Conservation (phyloP, 2,329 filamentous ascomycete genomes). For the Grosmannia serpens region DNA sequence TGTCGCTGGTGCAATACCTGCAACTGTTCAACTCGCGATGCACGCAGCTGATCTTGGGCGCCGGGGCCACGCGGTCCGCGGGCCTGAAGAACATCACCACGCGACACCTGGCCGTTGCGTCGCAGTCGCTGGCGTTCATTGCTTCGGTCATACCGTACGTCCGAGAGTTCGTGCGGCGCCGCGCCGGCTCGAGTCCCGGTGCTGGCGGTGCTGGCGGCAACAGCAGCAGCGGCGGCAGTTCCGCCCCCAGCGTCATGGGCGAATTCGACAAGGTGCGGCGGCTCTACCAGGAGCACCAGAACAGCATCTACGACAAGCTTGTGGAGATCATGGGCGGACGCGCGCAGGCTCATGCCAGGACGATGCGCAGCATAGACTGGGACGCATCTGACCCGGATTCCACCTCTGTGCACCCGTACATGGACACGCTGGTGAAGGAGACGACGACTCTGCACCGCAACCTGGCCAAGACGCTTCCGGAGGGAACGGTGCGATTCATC, state of each 20-base stretch:
- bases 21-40: constrained; percentile 92
- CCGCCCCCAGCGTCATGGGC: constrained; percentile 48
- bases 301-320: constrained; percentile 82
- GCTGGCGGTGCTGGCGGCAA: background rate
- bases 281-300: constrained; percentile 78
- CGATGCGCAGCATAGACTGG: constrained; percentile 67
- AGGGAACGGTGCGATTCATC: constrained; percentile 66
- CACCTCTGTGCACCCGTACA: constrained; percentile 52
- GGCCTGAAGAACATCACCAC: constrained; percentile 95
- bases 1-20: constrained; percentile 71
- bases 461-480: constrained; percentile 68
- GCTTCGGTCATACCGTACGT: constrained; percentile 81
- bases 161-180: constrained; percentile 79
- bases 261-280: constrained; percentile 85
- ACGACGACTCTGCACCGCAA: constrained; percentile 77
- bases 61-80: constrained; percentile 78
- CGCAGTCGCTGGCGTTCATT: constrained; percentile 79
- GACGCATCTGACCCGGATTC: constrained; percentile 26
- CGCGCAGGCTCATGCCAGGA: constrained; percentile 60
- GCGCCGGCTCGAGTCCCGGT: constrained; percentile 36
- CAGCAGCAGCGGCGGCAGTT: background rate
- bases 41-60: constrained; percentile 91
- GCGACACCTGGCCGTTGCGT: constrained; percentile 84
- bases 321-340: constrained; percentile 84
- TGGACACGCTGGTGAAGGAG: constrained; percentile 80